Evolutionary conservation across 148 eudicot species (phyloP), one percentile per base, ranked within the genome.

Genomic region (Heliamphora exappendiculata): DNA sequence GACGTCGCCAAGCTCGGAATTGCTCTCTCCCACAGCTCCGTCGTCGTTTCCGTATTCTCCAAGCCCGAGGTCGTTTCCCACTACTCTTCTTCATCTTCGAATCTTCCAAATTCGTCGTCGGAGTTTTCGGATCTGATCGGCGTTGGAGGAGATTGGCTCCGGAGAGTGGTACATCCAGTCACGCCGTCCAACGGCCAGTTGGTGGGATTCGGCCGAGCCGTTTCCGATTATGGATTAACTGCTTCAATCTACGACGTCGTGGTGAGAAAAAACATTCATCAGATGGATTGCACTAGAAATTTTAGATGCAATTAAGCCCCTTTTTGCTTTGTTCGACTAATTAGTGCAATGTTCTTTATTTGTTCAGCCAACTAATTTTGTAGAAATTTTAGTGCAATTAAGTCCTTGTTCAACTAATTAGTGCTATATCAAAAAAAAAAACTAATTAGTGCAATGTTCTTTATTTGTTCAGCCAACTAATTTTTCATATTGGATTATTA

Each of bases 171-270:
- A n/a, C n/a, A n/a, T 29, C 91, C 90, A 33, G 74, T 87, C 77
- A 83, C 85, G 81, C 86, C 90, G 41, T 78, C 58, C 14, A 86
- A 86, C 53, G 96, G 92, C 4, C 77, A 66, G 50, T 59, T 94
- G 88, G 86, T 94, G 26, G 97, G 94, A 34, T 94, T 91, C 80
- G 97, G 97, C n/a, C 77, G 97, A n/a, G 94, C 88, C 1, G 88
- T 94, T 70, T 84, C 93, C 0, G 98, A 91, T 82, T 63, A 76
- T 59, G 91, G 88, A 24, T 82, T 94, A 80, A 94, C 97, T 45
- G 98, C 94, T 74, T 78, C 98, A 7, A 88, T 94, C 44, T 82
- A 85, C 76, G 97, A 94, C 84, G 90, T 94, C 72, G 88, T 94
- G 97, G 98, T 94, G 11, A 83, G 87, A 80, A 51, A 70, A 54